phyloP scores from a whole-genome alignment of 345 rosid species.

The Brassica napus region DNA sequence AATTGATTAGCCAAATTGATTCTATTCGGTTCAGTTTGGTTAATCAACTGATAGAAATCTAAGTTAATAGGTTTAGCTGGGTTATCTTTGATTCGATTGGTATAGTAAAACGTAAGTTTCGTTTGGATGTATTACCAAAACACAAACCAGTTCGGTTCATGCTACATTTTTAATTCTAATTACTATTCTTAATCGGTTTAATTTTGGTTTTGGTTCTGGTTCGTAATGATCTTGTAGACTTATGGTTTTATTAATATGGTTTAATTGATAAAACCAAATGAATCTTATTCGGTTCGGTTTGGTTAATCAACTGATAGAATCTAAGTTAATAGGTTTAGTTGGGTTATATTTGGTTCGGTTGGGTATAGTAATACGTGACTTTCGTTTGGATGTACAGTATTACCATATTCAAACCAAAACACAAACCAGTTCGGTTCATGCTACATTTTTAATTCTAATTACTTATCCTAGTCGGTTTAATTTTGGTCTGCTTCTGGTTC shows the following conservation, averaged over 20 bases:
- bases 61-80: not conserved
- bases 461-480: not conserved
- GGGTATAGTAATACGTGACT: not conserved
- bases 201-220: not conserved
- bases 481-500: not conserved
- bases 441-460: not conserved
- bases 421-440: not conserved
- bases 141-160: not conserved
- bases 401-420: not conserved
- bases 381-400: not conserved
- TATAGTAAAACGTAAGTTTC: not conserved
- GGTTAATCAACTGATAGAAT: not conserved
- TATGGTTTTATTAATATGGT: not conserved
- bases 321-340: not conserved
- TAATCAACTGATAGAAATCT: not conserved
- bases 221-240: not conserved
- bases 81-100: not conserved
- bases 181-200: not conserved
- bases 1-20: not conserved
- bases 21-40: not conserved
- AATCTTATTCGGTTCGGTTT: not conserved
- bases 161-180: not conserved
- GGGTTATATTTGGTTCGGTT: not conserved
- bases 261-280: not conserved
- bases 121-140: not conserved